Base-by-base conservation (phyloP, 106 monocot species). In the Posidonia australis region DNA sequence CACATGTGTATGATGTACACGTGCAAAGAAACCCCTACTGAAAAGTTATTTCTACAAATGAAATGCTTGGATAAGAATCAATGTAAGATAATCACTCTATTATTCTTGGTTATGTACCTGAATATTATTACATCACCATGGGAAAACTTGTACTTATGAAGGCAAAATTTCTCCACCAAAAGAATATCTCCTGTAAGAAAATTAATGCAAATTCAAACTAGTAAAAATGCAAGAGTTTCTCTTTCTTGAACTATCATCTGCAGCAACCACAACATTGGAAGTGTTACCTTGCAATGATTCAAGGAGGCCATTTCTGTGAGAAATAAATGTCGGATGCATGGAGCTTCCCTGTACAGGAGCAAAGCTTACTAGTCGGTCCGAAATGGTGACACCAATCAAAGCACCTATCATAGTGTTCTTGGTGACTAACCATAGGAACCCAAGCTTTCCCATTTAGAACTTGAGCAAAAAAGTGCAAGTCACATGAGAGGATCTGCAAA, bases 81-180 rank as follows among this genome's bases (percentile, higher is more conserved):
- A n/a, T n/a, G n/a, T n/a, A n/a, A n/a, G n/a, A n/a, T n/a, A n/a
- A n/a, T n/a, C n/a, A n/a, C n/a, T n/a, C n/a, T 49, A 49, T 16
- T 49, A 19, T 49, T 19, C 19, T 3, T 10, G 44, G 44, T 10
- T 17, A 49, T 11, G 13, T 57, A 57, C 57, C 57, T 11, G 28
- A 90, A 98, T 54, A 84, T 55, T 54, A 98, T 60, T 22, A 98
- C 85, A 70, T 98, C 98, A 17, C 91, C 91, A 52, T 65, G 80
- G 17, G 83, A 87, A 65, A 98, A 98, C 20, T 74, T 83, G 61
- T 79, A 91, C 36, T 81, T 82, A 0, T 87, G 53, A 20, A 91
- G 79, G 64, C 87, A 98, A 52, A 79, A 63, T 61, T 68, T 91
- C 68, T 98, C 98, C 4, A 81, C 67, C 18, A 98, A 57, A 20